Base-by-base conservation (phyloP, 768 basidiomycete species). In the Naganishia vaughanmartiniae region DNA sequence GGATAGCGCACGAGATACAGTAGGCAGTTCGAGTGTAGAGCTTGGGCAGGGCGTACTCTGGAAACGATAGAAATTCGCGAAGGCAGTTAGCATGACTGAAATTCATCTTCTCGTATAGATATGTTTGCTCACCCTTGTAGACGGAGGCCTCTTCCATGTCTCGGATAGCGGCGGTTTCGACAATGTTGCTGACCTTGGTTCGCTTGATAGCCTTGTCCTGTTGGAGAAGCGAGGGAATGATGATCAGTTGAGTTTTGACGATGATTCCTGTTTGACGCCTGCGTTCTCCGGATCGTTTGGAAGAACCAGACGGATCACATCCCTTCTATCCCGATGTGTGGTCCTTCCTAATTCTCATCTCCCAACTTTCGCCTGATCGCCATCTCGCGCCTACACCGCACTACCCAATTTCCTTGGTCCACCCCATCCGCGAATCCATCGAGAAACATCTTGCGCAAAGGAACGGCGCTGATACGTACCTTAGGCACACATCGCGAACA, bases 131-230 rank as follows among this genome's bases (percentile, higher is more conserved):
- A 93, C 93, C 92, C 70, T 85, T 83, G 85, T 97, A 99, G 73
- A 97, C 89, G 78, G 89, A 90, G 51, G 94, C 93, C 78, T 98
- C 96, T 81, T 89, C 91, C 81, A 99, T 90, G 85, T 99, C 96
- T 74, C 94, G 87, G 76, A 97, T 92, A 67, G 95, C 95, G 54
- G 96, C 96, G 80, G 91, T 91, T 87, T 98, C 95, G 70, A 99
- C 93, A 92, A 98, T 98, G 88, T 99, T 99, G 84, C 93, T 89
- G 80, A 98, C 95, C 46, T 94, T 96, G 88, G 95, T 95, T 65
- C 96, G 87, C 86, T 96, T 96, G 89, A 98, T 96, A 75, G 95
- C 95, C 87, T 98, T 98, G 86, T 98, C 95, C 87, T 98, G 69
- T 39, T 39, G 45, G 46, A 19, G 24, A 51, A 51, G 33, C 3